Conservation (phyloP, 106 monocot species). For the Ottelia alismoides region DNA sequence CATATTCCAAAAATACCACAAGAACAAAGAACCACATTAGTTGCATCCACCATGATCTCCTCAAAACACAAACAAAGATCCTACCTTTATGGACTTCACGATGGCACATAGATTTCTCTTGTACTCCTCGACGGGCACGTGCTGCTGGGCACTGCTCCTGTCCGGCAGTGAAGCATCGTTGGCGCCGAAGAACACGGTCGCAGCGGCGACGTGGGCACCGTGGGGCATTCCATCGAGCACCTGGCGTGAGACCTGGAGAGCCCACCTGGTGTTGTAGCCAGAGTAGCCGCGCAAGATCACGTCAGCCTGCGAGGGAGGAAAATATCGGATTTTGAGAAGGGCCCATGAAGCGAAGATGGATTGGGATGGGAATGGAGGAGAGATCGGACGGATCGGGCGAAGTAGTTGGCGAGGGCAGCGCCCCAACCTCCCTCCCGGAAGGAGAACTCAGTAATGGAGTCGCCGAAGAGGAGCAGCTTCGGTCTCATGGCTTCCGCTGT, state of each 20-base stretch:
- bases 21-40: neutral
- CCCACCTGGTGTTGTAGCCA: slow-evolving; percentile 93
- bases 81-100: slow-evolving; percentile 45
- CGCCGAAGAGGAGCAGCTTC: slow-evolving; percentile 58
- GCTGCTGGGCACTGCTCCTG: slow-evolving; percentile 52
- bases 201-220: slow-evolving; percentile 23
- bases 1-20: neutral
- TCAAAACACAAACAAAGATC: too few relatives aligned
- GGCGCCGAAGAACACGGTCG: slow-evolving; percentile 88
- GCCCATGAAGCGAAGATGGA: too few relatives aligned
- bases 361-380: too few relatives aligned
- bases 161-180: slow-evolving; percentile 74
- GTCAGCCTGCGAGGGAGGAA: slow-evolving; percentile 33
- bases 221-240: slow-evolving; percentile 28
- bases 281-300: slow-evolving; percentile 76
- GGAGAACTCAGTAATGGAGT: slow-evolving; percentile 73
- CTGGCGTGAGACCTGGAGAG: slow-evolving; percentile 27
- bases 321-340: neutral
- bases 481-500: too few relatives aligned
- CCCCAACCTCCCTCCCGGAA: slow-evolving; percentile 77
- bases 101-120: slow-evolving; percentile 53
- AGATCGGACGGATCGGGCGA: slow-evolving; percentile 53
- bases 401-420: slow-evolving; percentile 52
- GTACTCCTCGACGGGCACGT: slow-evolving; percentile 77
- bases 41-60: too few relatives aligned